phyloP scores from a whole-genome alignment of 2,329 filamentous ascomycete genomes.

The Stachybotrys elegans region DNA sequence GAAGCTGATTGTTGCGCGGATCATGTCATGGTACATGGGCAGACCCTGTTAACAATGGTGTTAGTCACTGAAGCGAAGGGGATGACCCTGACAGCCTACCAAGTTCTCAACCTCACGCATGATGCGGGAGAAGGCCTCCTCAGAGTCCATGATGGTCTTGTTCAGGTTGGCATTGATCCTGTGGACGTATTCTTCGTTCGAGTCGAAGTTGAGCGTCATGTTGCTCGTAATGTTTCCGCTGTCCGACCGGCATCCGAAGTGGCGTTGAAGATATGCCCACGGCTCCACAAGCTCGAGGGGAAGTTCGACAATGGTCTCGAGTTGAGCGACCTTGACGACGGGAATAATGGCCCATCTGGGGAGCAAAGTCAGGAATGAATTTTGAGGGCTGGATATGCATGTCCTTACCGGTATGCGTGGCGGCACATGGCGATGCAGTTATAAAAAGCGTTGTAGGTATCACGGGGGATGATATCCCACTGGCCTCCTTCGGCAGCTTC shows the following conservation, averaged over 20 bases:
- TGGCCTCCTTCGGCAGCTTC: not conserved
- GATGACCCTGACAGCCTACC: not conserved
- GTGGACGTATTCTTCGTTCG: not conserved
- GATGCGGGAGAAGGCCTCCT: not conserved
- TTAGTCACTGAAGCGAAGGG: not conserved
- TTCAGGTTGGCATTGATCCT: not conserved
- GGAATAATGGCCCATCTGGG: not conserved
- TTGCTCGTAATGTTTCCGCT: slow-evolving; percentile 1
- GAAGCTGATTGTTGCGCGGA: not conserved
- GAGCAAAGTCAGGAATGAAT: not conserved
- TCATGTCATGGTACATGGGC: not conserved
- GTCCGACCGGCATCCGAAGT: not conserved
- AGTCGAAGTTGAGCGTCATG: not conserved
- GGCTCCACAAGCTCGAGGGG: not conserved
- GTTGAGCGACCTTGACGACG: not conserved
- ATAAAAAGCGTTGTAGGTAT: not conserved
- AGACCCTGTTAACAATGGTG: not conserved
- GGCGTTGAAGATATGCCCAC: not conserved
- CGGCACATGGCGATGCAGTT: slow-evolving; percentile 1
- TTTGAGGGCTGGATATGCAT: not conserved
- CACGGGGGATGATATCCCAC: not conserved
- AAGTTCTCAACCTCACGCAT: not conserved
- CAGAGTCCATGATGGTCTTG: not conserved
- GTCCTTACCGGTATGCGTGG: not conserved
- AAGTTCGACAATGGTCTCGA: not conserved